Evolutionary conservation across 2,329 filamentous ascomycete species (phyloP).

Genomic region (Aureobasidium sp.): DNA sequence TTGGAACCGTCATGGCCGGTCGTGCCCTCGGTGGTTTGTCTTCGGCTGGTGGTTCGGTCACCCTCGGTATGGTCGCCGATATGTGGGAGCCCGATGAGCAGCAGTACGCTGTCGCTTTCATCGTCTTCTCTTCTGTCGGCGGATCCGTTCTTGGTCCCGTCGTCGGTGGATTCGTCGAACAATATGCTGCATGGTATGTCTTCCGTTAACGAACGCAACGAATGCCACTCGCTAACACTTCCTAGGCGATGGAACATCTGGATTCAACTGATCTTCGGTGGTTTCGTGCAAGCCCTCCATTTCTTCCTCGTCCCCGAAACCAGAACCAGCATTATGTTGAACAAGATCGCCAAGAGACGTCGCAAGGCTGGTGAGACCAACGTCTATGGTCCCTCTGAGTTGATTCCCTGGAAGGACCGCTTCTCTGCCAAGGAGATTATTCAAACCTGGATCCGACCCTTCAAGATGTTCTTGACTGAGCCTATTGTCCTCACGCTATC

Average conservation of each 20-base stretch:
- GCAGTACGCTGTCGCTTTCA: conserved; percentile 56
- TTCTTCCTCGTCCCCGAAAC: conserved; percentile 68
- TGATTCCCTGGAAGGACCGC: conserved; percentile 42
- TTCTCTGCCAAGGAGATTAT: conserved; percentile 39
- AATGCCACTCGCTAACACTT: neutral
- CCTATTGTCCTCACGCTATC: conserved; percentile 68
- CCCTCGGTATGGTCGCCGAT: conserved; percentile 59
- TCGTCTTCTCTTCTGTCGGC: conserved; percentile 41
- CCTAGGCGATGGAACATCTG: conserved; percentile 64
- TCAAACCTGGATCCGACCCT: conserved; percentile 58
- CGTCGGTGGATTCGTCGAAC: conserved; percentile 31
- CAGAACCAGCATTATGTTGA: conserved; percentile 70
- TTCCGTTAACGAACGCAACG: too few species aligned
- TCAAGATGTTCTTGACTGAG: conserved; percentile 70
- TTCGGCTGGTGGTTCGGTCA: conserved; percentile 59
- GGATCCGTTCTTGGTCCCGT: conserved; percentile 33
- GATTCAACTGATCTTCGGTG: conserved; percentile 81
- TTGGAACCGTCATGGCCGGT: conserved; percentile 40
- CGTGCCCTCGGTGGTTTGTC: conserved; percentile 51
- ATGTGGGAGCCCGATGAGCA: conserved; percentile 56
- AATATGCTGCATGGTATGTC: conserved; percentile 50
- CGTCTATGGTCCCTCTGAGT: conserved; percentile 69
- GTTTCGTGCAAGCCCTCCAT: conserved; percentile 56
- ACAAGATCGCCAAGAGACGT: conserved; percentile 68
- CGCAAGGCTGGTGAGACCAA: conserved; percentile 55